Evolutionary conservation across 441 rosid genomes (phyloP), one percentile per base, ranked within the genome.

Genomic region (Isatis lusitanica): DNA sequence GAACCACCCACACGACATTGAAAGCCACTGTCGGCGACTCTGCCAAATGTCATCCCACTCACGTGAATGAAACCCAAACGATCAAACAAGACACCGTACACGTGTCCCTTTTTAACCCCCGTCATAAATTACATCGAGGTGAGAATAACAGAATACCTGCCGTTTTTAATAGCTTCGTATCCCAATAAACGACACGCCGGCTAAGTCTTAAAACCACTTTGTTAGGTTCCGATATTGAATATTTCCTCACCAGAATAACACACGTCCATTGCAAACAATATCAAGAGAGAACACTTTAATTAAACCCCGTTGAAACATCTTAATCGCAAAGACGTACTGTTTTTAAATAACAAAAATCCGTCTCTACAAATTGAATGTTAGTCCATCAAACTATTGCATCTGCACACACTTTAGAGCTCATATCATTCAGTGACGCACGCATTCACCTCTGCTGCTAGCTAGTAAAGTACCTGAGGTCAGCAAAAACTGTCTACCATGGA

Each of bases 41-140:
- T 48, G 31, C 40, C 70, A 63, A 38, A 55, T 70, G 75, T 63
- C 71, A 56, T 57, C 53, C 51, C 44, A 76, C 55, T 64, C 79
- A 43, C 66, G 71, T 76, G 79, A 73, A 35, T 56, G 71, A 44
- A 43, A 4, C 17, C 51, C 36, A 55, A 26, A 13, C 38, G 56
- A 66, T 24, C 44, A 57, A 44, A 65, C 71, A 36, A 9, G 4
- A 4, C 18, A 39, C 38, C 39, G 71, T 55, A 13, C 74, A 75
- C 74, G 74, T 63, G 70, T 68, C 58, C 0, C 1, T 43, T 11
- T 47, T 31, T 47, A 12, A 15, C 15, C 30, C 9, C 39, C 16
- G 17, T 62, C 53, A 15, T 28, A 28, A 39, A 16, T 40, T 33
- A 33, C 17, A 66, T 47, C 24, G 17, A 57, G 21, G 31, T 11